These are phyloP conservation scores for Punica granatum DNA, from an alignment of 345 rosid species.

Conservation along the genomic window DNA sequence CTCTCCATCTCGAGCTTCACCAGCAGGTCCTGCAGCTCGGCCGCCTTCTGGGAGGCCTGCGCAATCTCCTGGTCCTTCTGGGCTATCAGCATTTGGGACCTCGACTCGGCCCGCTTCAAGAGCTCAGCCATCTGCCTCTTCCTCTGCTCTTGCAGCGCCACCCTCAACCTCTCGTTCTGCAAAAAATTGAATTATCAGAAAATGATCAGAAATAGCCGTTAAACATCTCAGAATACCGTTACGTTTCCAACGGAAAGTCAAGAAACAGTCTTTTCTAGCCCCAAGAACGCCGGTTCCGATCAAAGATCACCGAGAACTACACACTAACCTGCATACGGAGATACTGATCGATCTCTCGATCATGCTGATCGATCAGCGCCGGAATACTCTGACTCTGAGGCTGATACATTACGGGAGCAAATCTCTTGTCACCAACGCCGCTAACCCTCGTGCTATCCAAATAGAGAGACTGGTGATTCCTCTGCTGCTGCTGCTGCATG, in stretches of 20 bases:
- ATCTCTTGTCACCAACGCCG: slow-evolving; percentile 1
- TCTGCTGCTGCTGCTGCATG: slow-evolving; percentile 21
- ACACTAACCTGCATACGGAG: slow-evolving; percentile 58
- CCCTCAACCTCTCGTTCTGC: slow-evolving; percentile 30
- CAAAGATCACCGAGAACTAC: background rate
- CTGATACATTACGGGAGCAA: background rate
- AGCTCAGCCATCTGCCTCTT: slow-evolving; percentile 18
- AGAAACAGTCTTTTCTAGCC: background rate
- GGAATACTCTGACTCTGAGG: slow-evolving; percentile 19
- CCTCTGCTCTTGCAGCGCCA: slow-evolving; percentile 27
- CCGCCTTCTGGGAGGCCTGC: slow-evolving; percentile 14
- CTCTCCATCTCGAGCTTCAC: slow-evolving; percentile 25
- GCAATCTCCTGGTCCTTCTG: slow-evolving; percentile 31
- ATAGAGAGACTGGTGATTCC: slow-evolving; percentile 27
- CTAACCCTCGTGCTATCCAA: background rate
- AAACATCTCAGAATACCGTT: too few relatives aligned
- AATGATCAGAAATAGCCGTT: background rate
- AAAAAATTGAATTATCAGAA: background rate
- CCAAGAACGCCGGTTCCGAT: background rate
- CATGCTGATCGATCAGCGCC: slow-evolving; percentile 37
- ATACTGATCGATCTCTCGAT: slow-evolving; percentile 52
- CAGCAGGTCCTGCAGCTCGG: slow-evolving; percentile 25
- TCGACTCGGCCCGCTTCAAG: slow-evolving; percentile 23
- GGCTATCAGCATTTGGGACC: slow-evolving; percentile 15
- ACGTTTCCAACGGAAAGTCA: background rate